These are phyloP conservation scores for Corymbia maculata DNA, from an alignment of 345 rosid species.

Conservation along the genomic window DNA sequence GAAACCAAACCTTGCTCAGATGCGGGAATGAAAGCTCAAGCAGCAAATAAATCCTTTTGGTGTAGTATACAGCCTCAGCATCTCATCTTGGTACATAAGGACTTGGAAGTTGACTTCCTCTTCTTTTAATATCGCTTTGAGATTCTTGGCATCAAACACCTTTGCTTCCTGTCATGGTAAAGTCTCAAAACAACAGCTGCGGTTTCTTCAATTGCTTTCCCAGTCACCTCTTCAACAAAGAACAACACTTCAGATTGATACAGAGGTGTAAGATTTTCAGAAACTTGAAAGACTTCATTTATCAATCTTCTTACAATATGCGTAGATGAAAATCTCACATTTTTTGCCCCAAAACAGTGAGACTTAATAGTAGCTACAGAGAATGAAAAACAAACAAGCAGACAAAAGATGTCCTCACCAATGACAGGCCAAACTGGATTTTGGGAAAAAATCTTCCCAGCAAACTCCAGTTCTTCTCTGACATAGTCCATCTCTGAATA, in stretches of 20 bases:
- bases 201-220: conserved; percentile 88
- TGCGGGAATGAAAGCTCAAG: background rate
- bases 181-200: conserved; percentile 77
- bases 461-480: conserved; percentile 57
- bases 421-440: conserved; percentile 87
- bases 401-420: conserved; percentile 23
- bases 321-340: background rate
- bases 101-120: conserved; percentile 1
- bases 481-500: conserved; percentile 77
- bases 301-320: background rate
- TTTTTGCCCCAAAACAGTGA: background rate
- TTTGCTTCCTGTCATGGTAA: conserved; percentile 56
- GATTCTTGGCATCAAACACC: conserved; percentile 66
- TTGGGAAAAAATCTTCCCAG: conserved; percentile 46
- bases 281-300: background rate
- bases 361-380: background rate
- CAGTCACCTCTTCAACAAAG: conserved; percentile 70
- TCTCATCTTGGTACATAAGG: background rate
- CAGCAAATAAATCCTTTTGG: background rate
- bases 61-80: background rate
- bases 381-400: background rate
- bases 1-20: background rate
- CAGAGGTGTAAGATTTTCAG: background rate
- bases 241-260: background rate
- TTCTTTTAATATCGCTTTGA: conserved; percentile 50